A percentile compares a stretch with the other conserved stretches of the same genome.
phyloP scores from a whole-genome alignment of 345 rosid species.

The Mercurialis annua region DNA sequence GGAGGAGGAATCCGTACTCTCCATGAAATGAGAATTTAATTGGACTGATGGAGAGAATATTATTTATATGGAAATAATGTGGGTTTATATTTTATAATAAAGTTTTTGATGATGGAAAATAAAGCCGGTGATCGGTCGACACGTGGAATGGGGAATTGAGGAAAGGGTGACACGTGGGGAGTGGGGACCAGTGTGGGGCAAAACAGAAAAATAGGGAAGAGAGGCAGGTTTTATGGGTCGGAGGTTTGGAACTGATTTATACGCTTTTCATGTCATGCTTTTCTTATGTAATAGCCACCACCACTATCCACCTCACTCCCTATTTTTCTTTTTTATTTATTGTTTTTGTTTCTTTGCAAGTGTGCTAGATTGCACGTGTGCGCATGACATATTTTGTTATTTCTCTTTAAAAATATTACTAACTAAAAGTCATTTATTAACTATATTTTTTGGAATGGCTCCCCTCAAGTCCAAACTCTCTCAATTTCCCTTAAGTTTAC shows the following conservation, averaged over 20 bases:
- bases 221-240: slow-evolving; percentile 22
- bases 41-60: neutral
- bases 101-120: neutral
- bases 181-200: slow-evolving; percentile 1
- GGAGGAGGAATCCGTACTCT: slow-evolving; percentile 73
- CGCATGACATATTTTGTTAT: neutral
- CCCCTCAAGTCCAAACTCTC: neutral
- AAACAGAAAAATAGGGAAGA: neutral
- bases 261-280: slow-evolving; percentile 32
- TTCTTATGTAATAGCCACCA: slow-evolving; percentile 16
- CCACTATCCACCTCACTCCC: neutral
- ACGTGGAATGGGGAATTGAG: neutral
- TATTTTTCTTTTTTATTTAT: neutral
- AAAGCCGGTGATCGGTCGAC: neutral
- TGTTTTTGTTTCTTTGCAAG: neutral
- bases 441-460: neutral
- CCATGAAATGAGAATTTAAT: slow-evolving; percentile 37
- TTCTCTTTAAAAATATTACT: neutral
- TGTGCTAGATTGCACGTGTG: neutral
- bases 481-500: no score
- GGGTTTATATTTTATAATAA: neutral
- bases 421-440: no score
- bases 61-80: neutral
- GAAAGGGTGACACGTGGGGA: neutral
- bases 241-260: slow-evolving; percentile 21